Conservation (phyloP, 345 rosid genomes). For the Citrus trifoliata region DNA sequence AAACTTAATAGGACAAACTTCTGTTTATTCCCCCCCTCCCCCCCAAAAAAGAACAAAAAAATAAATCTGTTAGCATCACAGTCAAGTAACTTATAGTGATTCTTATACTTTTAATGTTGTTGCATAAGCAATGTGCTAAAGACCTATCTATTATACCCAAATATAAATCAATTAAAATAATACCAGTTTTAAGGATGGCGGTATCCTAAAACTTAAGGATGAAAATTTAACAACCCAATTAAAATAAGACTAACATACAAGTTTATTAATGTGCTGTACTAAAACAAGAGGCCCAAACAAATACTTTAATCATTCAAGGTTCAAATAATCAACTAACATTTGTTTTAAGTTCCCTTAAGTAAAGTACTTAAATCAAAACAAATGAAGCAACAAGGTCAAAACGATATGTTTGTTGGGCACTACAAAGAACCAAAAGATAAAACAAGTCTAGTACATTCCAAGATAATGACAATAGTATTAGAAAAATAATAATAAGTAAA, state of each 20-base stretch:
- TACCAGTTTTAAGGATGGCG: not conserved
- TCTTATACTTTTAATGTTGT: not conserved
- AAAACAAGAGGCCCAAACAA: not conserved
- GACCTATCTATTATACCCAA: not conserved
- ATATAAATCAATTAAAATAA: not conserved
- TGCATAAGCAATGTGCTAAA: not conserved
- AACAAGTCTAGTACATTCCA: not conserved
- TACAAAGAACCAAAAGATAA: not conserved
- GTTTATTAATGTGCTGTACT: not conserved
- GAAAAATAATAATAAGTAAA: no score
- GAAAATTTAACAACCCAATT: not conserved
- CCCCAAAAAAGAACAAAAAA: no score
- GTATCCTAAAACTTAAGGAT: not conserved
- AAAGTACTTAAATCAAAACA: not conserved
- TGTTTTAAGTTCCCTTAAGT: not conserved
- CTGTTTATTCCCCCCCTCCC: not conserved
- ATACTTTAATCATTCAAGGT: not conserved
- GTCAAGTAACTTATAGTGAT: not conserved
- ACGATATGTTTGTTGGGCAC: not conserved
- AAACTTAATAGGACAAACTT: not conserved
- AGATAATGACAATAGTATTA: not conserved
- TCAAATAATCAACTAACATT: not conserved
- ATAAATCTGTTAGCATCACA: not conserved
- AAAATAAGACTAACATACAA: not conserved
- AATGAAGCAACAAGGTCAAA: not conserved